These are phyloP conservation scores for Drechmeria coniospora DNA, from an alignment of 2,329 filamentous ascomycete genomes.

Conservation along the genomic window DNA sequence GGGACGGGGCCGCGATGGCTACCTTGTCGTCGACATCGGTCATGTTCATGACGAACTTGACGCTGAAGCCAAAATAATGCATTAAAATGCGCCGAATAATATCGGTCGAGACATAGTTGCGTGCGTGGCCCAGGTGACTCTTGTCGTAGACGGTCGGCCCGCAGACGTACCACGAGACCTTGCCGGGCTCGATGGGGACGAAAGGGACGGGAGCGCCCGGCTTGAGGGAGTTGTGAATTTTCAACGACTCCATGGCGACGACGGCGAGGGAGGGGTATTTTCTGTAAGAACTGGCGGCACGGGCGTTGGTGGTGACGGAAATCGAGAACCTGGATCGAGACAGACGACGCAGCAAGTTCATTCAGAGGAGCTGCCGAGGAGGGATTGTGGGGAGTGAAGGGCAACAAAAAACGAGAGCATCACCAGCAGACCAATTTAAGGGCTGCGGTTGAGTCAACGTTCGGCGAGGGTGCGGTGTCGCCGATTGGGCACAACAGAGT, in stretches of 20 bases:
- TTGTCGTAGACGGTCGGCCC: constrained; percentile 78
- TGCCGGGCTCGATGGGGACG: constrained; percentile 52
- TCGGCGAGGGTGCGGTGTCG: constrained; percentile 1
- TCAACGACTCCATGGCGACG: constrained; percentile 40
- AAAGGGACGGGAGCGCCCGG: constrained; percentile 60
- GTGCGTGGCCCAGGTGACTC: constrained; percentile 66
- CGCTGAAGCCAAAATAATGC: constrained; percentile 69
- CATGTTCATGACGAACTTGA: constrained; percentile 87
- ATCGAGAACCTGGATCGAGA: constrained; percentile 13
- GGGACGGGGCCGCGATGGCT: constrained; percentile 3
- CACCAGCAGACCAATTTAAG: constrained; percentile 1
- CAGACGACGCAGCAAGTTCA: constrained; percentile 19
- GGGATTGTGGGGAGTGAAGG: constrained; percentile 4
- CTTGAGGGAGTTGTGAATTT: constrained; percentile 66
- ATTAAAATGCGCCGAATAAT: constrained; percentile 70
- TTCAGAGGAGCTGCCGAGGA: constrained; percentile 13
- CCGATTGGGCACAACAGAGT: too few species aligned
- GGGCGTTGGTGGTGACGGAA: constrained; percentile 11
- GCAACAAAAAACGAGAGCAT: constrained; percentile 7
- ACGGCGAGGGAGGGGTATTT: constrained; percentile 18
- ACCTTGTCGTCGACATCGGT: constrained; percentile 72
- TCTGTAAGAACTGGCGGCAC: constrained; percentile 18
- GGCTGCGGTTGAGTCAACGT: constrained; percentile 1
- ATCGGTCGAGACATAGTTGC: constrained; percentile 85
- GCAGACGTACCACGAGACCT: constrained; percentile 78